Conservation (phyloP, 345 rosid species). For the Salix arbutifolia region DNA sequence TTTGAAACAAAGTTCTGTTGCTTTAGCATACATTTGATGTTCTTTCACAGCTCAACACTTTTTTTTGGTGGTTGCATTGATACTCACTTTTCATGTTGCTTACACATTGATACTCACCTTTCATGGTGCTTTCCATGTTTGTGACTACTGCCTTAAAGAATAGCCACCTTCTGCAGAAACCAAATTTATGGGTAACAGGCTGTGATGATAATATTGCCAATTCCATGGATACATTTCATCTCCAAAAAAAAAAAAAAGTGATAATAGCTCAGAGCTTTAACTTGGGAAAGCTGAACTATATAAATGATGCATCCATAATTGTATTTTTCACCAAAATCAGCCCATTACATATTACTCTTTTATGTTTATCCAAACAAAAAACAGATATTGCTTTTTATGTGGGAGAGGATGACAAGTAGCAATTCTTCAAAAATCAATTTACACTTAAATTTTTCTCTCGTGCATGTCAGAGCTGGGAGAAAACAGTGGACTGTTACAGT, state of each 20-base stretch:
- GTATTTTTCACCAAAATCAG: too few species aligned
- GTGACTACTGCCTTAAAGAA: too few species aligned
- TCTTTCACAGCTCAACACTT: not conserved
- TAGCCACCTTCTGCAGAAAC: not conserved
- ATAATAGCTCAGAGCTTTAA: too few species aligned
- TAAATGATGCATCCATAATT: too few species aligned
- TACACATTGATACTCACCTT: not conserved
- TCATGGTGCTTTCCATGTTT: too few species aligned
- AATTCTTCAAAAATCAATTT: not conserved
- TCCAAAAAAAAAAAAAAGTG: too few species aligned
- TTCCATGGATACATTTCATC: not conserved
- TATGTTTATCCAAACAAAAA: too few species aligned
- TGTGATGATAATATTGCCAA: not conserved
- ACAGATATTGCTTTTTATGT: too few species aligned
- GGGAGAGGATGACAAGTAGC: not conserved
- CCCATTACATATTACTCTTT: too few species aligned
- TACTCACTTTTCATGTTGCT: not conserved
- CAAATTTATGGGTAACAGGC: not conserved
- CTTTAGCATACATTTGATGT: not conserved
- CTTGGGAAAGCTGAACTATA: too few species aligned
- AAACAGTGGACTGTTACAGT: constrained; percentile 94
- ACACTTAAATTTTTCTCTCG: constrained; percentile 5
- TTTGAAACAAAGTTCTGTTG: not conserved
- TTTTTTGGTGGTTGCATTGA: not conserved
- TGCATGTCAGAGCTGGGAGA: constrained; percentile 88